Percentiles rank a stretch among this genome's conserved stretches.
Conservation (phyloP, 331 rosid genomes). For the Phaseolus coccineus region DNA sequence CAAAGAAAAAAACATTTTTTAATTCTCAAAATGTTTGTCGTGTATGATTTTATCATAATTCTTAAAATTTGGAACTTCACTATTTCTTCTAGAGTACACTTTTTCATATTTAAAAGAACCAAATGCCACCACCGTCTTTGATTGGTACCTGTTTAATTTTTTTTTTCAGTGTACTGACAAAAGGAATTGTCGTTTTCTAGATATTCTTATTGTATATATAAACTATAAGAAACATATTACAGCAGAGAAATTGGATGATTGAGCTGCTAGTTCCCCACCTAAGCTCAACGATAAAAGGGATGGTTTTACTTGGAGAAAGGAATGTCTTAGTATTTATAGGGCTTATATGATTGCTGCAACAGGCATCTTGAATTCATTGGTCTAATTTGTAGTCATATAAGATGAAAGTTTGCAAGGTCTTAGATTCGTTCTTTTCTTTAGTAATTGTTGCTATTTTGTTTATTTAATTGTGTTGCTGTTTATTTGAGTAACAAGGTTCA, state of each 20-base stretch:
- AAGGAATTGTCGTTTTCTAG: conserved; percentile 4
- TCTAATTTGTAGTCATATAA: background rate
- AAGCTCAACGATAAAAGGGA: background rate
- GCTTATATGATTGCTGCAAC: conserved; percentile 19
- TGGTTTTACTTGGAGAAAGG: background rate
- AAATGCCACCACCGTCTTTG: background rate
- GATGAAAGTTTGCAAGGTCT: conserved; percentile 14
- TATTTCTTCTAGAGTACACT: background rate
- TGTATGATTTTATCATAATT: background rate
- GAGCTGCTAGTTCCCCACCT: background rate
- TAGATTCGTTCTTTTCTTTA: background rate
- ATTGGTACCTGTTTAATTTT: background rate
- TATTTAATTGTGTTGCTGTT: background rate
- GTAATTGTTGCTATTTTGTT: background rate
- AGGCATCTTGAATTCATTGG: background rate
- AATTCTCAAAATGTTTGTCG: background rate
- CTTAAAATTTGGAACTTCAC: background rate
- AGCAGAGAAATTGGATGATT: conserved; percentile 24
- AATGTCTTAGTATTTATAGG: background rate
- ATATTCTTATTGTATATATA: background rate
- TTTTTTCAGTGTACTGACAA: background rate
- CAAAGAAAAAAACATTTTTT: too few species aligned
- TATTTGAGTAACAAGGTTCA: conserved; percentile 65
- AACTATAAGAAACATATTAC: background rate
- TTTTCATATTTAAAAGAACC: background rate